Conservation (phyloP, 208 protist species). For the Trypanosoma mega region DNA sequence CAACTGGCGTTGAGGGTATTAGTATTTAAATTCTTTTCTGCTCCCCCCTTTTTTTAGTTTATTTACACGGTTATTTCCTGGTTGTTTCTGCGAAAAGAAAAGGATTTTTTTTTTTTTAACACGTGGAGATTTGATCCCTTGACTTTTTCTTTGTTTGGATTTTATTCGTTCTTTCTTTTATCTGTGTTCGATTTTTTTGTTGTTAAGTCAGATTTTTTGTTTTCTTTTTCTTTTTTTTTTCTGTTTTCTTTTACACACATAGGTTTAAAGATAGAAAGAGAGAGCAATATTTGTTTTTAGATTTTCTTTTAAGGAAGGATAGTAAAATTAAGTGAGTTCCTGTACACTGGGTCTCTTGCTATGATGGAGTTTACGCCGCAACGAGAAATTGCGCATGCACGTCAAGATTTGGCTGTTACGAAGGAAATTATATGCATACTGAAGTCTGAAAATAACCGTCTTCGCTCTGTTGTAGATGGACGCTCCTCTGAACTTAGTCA, state of each 20-base stretch:
- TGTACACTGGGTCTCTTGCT: background rate
- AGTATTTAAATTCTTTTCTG: constrained; percentile 11
- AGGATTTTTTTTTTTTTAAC: constrained; percentile 13
- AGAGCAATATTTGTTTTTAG: too few relatives aligned
- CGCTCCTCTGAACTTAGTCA: constrained; percentile 1
- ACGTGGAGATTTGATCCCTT: background rate
- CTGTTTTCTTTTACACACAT: too few relatives aligned
- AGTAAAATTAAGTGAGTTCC: constrained; percentile 3
- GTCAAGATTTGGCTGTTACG: constrained; percentile 19
- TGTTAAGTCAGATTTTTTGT: too few relatives aligned
- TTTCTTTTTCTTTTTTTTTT: too few relatives aligned
- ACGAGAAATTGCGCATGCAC: constrained; percentile 21
- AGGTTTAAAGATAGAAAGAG: too few relatives aligned
- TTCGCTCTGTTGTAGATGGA: constrained; percentile 1
- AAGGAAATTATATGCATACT: constrained; percentile 14
- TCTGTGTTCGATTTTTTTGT: too few relatives aligned
- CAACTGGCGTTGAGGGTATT: constrained; percentile 30
- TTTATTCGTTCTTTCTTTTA: too few relatives aligned
- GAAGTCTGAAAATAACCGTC: constrained; percentile 13
- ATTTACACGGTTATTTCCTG: constrained; percentile 4
- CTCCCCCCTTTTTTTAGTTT: background rate
- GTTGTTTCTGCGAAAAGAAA: background rate
- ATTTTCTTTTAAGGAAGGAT: background rate
- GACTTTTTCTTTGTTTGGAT: constrained; percentile 6
- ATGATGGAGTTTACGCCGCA: constrained; percentile 9